A percentile compares a stretch with the other conserved stretches of the same genome.
Evolutionary conservation across 2,329 filamentous ascomycete species (phyloP).

Genomic region (Capronia americana): DNA sequence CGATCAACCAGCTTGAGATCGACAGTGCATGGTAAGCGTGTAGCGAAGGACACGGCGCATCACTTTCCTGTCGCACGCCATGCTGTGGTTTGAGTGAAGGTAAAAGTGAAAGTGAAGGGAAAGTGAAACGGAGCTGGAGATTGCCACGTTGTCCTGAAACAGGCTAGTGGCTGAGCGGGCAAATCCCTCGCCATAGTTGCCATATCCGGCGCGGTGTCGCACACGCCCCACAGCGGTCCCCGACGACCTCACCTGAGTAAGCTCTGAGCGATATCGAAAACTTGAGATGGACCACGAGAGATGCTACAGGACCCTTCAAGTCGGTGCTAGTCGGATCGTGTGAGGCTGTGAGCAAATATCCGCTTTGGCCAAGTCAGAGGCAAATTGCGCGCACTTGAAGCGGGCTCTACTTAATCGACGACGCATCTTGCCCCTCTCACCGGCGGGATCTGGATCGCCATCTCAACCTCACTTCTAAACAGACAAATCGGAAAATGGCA

Average conservation of each 20-base stretch:
- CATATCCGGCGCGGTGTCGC: slow-evolving; percentile 1
- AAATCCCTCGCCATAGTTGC: slow-evolving; percentile 20
- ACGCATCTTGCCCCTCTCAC: slow-evolving; percentile 10
- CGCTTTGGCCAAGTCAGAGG: neutral
- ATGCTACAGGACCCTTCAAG: neutral
- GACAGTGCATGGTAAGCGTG: neutral
- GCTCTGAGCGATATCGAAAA: slow-evolving; percentile 3
- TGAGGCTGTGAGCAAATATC: neutral
- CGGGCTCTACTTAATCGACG: slow-evolving; percentile 3
- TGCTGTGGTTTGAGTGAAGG: too few species aligned
- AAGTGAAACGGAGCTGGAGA: neutral
- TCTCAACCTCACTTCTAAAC: slow-evolving; percentile 12
- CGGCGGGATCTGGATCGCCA: neutral
- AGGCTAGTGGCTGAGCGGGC: neutral
- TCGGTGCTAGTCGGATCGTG: neutral
- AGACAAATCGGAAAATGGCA: slow-evolving; percentile 16
- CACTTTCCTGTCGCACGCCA: neutral
- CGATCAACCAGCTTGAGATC: neutral
- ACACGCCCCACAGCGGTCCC: slow-evolving; percentile 10
- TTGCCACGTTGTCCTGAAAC: slow-evolving; percentile 13
- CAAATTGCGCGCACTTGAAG: neutral
- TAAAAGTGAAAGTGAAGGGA: too few species aligned
- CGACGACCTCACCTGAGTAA: slow-evolving; percentile 20
- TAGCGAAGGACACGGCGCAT: too few species aligned
- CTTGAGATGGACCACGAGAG: neutral